phyloP scores from a whole-genome alignment of 345 rosid species.

The Brassica nigra region DNA sequence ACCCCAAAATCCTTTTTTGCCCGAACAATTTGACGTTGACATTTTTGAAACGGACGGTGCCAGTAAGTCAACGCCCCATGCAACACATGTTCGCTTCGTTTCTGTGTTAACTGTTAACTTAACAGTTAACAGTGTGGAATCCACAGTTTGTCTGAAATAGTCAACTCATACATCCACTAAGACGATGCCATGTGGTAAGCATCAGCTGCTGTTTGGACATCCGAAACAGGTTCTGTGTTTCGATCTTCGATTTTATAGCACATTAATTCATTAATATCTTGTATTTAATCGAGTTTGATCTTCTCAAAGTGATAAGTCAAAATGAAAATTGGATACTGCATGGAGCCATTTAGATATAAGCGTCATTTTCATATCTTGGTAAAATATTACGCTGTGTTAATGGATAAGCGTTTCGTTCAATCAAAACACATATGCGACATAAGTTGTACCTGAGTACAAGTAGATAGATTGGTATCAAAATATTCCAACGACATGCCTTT shows the following conservation, averaged over 20 bases:
- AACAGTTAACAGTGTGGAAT: constrained; percentile 21
- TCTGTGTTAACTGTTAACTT: constrained; percentile 37
- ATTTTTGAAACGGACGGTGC: constrained; percentile 25
- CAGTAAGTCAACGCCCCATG: constrained; percentile 29
- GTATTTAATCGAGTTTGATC: background rate
- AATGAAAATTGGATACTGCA: constrained; percentile 1
- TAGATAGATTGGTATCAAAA: background rate
- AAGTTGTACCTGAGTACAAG: background rate
- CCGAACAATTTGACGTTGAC: background rate
- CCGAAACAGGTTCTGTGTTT: constrained; percentile 8
- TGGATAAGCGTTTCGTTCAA: background rate
- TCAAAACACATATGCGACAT: background rate
- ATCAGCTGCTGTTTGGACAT: constrained; percentile 7
- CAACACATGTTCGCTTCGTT: constrained; percentile 38
- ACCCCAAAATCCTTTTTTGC: background rate
- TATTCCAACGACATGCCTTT: constrained; percentile 19
- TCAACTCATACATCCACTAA: constrained; percentile 35
- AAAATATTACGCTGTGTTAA: background rate
- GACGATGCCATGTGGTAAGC: background rate
- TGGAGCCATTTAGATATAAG: background rate
- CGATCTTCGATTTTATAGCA: background rate
- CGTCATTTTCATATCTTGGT: background rate
- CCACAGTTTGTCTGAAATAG: constrained; percentile 29
- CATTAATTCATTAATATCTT: background rate
- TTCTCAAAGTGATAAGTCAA: background rate